These are phyloP conservation scores for Pyracantha coccinea DNA, from an alignment of 331 rosid species.

Conservation along the genomic window DNA sequence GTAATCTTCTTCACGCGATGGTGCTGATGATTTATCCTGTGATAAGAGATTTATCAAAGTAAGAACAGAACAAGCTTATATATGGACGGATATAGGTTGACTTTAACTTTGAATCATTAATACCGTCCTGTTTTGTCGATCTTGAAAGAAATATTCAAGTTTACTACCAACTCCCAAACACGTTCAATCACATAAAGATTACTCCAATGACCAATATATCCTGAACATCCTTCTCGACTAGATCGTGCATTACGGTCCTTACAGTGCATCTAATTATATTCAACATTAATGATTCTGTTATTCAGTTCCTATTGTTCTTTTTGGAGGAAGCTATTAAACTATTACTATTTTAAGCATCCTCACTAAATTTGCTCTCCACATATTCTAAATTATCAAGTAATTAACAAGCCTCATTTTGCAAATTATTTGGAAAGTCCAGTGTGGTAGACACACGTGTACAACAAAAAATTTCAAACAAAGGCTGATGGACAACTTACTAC, in stretches of 20 bases:
- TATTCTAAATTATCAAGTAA: not conserved
- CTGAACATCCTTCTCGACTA: not conserved
- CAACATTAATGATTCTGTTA: not conserved
- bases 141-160: too few species aligned
- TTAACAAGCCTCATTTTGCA: not conserved
- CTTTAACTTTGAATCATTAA: not conserved
- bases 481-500: not conserved
- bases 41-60: conserved; percentile 27
- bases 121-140: not conserved
- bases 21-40: conserved; percentile 75
- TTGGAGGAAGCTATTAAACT: not conserved
- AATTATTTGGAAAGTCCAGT: not conserved
- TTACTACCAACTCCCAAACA: not conserved
- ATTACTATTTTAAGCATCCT: not conserved
- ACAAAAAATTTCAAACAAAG: not conserved
- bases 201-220: not conserved
- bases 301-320: not conserved
- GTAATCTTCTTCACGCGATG: conserved; percentile 49
- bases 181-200: not conserved
- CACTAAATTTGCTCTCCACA: not conserved
- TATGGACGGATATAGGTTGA: not conserved
- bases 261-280: not conserved
- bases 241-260: not conserved
- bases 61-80: conserved; percentile 12
- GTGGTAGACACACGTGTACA: not conserved